These are phyloP conservation scores for Phytophthora megakarya DNA, from an alignment of 352 stramenopile species.

Conservation along the genomic window DNA sequence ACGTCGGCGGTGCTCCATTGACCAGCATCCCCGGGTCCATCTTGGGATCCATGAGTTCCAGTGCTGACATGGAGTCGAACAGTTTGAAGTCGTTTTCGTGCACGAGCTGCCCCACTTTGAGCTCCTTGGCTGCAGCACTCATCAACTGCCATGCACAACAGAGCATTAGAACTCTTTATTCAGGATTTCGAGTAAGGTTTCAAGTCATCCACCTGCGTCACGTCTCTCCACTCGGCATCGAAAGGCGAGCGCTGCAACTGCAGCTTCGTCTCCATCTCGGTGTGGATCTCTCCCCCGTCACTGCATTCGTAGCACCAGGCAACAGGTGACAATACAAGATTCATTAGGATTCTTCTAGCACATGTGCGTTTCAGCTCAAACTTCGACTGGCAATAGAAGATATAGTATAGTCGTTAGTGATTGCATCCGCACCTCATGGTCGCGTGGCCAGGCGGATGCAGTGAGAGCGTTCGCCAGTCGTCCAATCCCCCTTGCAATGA, in stretches of 20 bases:
- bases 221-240: slow-evolving; percentile 45
- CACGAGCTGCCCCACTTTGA: slow-evolving; percentile 81
- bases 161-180: slow-evolving; percentile 6
- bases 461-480: slow-evolving; percentile 22
- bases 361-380: slow-evolving; percentile 1
- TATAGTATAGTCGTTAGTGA: background rate
- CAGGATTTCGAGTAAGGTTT: background rate
- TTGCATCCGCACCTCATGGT: slow-evolving; percentile 29
- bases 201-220: slow-evolving; percentile 47
- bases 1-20: slow-evolving; percentile 56
- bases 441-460: slow-evolving; percentile 4
- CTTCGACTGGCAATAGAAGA: slow-evolving; percentile 10
- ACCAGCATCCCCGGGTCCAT: slow-evolving; percentile 93
- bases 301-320: slow-evolving; percentile 24
- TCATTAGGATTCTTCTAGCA: slow-evolving; percentile 32
- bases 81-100: slow-evolving; percentile 88
- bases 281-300: slow-evolving; percentile 39
- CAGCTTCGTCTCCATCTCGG: slow-evolving; percentile 39
- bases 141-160: slow-evolving; percentile 47
- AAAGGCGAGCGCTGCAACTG: slow-evolving; percentile 31
- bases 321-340: slow-evolving; percentile 27
- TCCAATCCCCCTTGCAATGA: slow-evolving; percentile 3
- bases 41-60: slow-evolving; percentile 94
- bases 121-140: slow-evolving; percentile 66
- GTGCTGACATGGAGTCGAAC: slow-evolving; percentile 94